These are phyloP conservation scores for Ulmus americana DNA, from an alignment of 331 rosid species.

Conservation along the genomic window DNA sequence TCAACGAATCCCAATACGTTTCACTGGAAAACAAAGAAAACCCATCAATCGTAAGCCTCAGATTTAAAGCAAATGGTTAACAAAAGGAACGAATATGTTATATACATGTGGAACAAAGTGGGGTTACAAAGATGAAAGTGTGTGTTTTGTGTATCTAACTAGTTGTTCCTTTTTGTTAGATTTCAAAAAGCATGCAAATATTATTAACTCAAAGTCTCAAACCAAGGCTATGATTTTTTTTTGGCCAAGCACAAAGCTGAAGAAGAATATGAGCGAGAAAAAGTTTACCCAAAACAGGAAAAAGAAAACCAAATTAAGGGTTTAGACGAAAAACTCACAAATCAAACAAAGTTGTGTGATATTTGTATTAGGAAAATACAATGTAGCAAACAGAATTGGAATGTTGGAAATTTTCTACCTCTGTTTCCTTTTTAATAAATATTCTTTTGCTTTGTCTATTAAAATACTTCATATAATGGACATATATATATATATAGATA, in stretches of 20 bases:
- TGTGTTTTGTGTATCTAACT: constrained; percentile 2
- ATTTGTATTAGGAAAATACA: too few species aligned
- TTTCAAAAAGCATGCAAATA: constrained; percentile 42
- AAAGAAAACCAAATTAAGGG: neutral
- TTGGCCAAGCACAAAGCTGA: neutral
- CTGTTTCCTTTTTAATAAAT: too few species aligned
- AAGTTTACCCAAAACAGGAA: neutral
- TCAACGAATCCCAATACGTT: constrained; percentile 28
- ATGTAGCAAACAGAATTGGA: too few species aligned
- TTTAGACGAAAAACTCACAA: too few species aligned
- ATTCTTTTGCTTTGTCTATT: too few species aligned
- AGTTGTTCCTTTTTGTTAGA: constrained; percentile 17
- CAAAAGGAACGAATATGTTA: constrained; percentile 17
- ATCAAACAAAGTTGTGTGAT: too few species aligned
- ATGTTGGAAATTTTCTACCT: too few species aligned
- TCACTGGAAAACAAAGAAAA: constrained; percentile 20
- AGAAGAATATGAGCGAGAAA: neutral
- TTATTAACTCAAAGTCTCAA: constrained; percentile 22
- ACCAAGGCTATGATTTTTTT: neutral
- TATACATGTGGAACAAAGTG: constrained; percentile 9
- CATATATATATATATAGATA: too few species aligned
- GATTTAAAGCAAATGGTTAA: constrained; percentile 33
- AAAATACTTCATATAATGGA: too few species aligned
- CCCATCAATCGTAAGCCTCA: constrained; percentile 31
- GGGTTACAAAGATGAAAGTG: constrained; percentile 15